Evolutionary conservation across 805 yeast genomes (phyloP), one percentile per base, ranked within the genome.

Genomic region (Tetrapisispora pingtungensis): DNA sequence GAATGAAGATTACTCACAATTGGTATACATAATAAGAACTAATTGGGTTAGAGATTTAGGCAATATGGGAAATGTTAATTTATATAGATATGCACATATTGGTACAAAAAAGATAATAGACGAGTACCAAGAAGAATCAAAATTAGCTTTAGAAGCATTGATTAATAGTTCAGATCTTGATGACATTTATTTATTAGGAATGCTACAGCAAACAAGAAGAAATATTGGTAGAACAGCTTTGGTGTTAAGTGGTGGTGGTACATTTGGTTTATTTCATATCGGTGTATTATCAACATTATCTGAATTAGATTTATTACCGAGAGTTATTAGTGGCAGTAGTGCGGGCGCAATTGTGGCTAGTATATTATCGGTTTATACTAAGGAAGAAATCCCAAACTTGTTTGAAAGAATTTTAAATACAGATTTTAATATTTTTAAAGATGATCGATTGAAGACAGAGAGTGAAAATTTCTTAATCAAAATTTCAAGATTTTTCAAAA

Each of bases 271-370:
- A 41, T 79, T 89, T 49, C 97, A 90, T 52, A 84, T 88, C 46
- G 99, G 99, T 1, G 96, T 93, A 0, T 66, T 90, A 38, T 78
- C 86, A 4, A 84, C 93, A 2, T 70, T 93, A 27, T 65, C 82
- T 34, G 93, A 86, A 52, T 73, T 75, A 42, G 80, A 82, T 43
- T 67, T 88, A 19, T 67, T 90, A 20, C 99, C 99, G 0, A 74
- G 84, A 40, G 84, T 93, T 32, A 78, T 93, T 14, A 84, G 95
- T 40, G 98, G 99, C 1, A 84, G 95, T 13, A 86, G 96, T 20
- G 95, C 97, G 0, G 99, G 99, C 15, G 88, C 96, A 1, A 89
- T 93, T 42, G 81, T 93, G 39, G 97, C 97, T 17, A 77, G 95
- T 40, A 78, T 93, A 15, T 70, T 93, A 39, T 87, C 96, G 57